Evolutionary conservation across 306 rosid genomes (phyloP).

Genomic region (Cyclanthera cordifolia): DNA sequence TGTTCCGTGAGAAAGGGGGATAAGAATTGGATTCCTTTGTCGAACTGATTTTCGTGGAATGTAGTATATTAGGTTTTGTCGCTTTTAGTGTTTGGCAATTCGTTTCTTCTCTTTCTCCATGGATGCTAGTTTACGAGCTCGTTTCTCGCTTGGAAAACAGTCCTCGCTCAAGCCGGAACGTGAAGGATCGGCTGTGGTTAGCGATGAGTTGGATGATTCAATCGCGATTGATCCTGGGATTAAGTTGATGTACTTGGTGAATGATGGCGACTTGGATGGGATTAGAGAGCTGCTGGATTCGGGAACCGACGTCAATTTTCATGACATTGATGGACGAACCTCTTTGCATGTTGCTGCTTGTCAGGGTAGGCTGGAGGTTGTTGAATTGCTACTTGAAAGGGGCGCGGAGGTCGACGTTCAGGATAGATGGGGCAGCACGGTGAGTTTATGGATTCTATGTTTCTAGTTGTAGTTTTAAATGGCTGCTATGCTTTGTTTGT

Average conservation of each 20-base stretch:
- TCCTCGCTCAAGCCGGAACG: constrained; percentile 76
- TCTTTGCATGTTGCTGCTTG: constrained; percentile 84
- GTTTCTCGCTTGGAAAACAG: constrained; percentile 46
- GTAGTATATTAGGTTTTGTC: not conserved
- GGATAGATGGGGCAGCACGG: constrained; percentile 94
- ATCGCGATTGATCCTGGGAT: constrained; percentile 44
- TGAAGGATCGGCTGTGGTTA: constrained; percentile 13
- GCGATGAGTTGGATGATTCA: constrained; percentile 9
- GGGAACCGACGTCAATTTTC: constrained; percentile 58
- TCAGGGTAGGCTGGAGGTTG: constrained; percentile 58
- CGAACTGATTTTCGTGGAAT: no score
- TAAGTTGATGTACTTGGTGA: constrained; percentile 66
- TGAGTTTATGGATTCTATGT: constrained; percentile 17
- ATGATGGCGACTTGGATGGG: constrained; percentile 73
- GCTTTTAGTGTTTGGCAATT: not conserved
- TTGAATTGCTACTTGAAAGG: constrained; percentile 43
- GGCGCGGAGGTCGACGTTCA: constrained; percentile 49
- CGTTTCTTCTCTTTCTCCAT: not conserved
- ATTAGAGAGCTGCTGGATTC: constrained; percentile 53
- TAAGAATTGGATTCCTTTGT: constrained; percentile 7
- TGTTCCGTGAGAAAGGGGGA: not conserved
- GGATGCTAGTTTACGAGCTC: constrained; percentile 6
- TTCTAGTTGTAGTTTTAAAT: not conserved
- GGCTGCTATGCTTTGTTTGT: constrained; percentile 13
- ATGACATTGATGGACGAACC: constrained; percentile 72